Base-by-base conservation (phyloP, 352 stramenopile genomes). In the Phytophthora lateralis region DNA sequence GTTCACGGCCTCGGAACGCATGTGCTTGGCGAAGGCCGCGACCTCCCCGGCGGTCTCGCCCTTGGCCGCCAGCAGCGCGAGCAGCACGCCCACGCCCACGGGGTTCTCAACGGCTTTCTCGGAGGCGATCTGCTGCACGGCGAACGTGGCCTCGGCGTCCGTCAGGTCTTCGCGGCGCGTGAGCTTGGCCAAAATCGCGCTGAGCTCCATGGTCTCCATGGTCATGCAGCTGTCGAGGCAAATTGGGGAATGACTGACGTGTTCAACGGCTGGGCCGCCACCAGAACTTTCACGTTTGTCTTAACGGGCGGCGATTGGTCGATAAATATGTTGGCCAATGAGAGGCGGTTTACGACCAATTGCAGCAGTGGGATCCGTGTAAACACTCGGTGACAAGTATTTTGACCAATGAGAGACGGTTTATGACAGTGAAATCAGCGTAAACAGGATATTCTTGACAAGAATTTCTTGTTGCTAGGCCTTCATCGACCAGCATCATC, bases 21-120 rank as follows among this genome's bases (percentile, higher is more conserved):
- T 99, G 56, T 98, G 91, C 39, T 85, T 80, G 38, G 98, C 97
- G 73, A 99, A 98, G 18, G 96, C 96, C 8, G 97, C 86, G 63
- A 99, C 94, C 75, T 99, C 97, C 29, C 74, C 63, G 9, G 90
- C 78, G 18, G 89, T 99, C 83, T 99, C 97, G 47, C 95, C 91
- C 68, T 98, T 98, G 43, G 91, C 89, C 1, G 96, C 80, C 14
- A 99, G 78, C 17, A 99, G 78, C 45, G 93, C 96, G 9, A 99
- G 83, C 49, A 99, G 81, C 10, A 97, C 93, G 55, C 91, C 96
- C 3, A 98, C 82, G 30, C 61, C 82, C 47, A 90, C 80, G 11
- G 82, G 77, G 56, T 91, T 90, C 44, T 73, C 65, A 12, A 55
- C 41, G 11, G 78, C 75, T 43, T 78, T 71, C 49, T 89, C 86